Conservation (phyloP, 139 green algal species). For the Chlorella sorokiniana region DNA sequence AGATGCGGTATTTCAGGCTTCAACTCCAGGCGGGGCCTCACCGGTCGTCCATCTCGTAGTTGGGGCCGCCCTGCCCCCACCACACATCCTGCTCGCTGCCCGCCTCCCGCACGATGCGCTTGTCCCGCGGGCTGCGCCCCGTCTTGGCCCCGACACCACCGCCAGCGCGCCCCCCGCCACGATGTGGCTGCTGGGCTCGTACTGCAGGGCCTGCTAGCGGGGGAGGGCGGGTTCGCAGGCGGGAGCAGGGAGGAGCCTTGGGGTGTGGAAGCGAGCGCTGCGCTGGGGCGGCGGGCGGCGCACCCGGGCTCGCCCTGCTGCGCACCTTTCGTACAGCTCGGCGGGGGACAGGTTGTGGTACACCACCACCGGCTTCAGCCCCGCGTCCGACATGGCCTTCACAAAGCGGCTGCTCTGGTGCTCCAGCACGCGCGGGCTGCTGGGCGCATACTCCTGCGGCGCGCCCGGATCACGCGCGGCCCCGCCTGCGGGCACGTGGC, state of each 20-base stretch:
- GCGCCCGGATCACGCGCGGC: constrained; percentile 29
- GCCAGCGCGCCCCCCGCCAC: constrained; percentile 71
- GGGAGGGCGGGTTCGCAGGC: not conserved
- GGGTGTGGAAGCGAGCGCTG: no score
- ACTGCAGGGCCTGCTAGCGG: constrained; percentile 54
- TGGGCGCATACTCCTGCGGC: not conserved
- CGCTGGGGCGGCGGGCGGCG: no score
- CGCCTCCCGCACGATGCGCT: constrained; percentile 88
- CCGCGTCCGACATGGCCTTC: constrained; percentile 58
- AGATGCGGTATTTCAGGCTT: no score
- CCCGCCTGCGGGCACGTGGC: not conserved
- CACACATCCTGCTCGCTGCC: constrained; percentile 80
- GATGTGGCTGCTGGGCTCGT: constrained; percentile 72
- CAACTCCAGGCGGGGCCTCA: no score
- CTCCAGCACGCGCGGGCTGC: not conserved
- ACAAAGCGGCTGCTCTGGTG: constrained; percentile 21
- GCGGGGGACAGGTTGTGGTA: constrained; percentile 72
- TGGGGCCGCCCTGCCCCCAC: constrained; percentile 78
- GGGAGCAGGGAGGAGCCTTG: not conserved
- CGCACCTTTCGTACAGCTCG: constrained; percentile 39
- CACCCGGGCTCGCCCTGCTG: not conserved
- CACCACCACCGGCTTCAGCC: constrained; percentile 67
- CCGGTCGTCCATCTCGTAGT: constrained; percentile 86
- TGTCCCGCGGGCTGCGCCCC: constrained; percentile 81
- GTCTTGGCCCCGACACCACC: constrained; percentile 85